Evolutionary conservation across 2,329 filamentous ascomycete species (phyloP).

Genomic region (Botrytis sinoallii): DNA sequence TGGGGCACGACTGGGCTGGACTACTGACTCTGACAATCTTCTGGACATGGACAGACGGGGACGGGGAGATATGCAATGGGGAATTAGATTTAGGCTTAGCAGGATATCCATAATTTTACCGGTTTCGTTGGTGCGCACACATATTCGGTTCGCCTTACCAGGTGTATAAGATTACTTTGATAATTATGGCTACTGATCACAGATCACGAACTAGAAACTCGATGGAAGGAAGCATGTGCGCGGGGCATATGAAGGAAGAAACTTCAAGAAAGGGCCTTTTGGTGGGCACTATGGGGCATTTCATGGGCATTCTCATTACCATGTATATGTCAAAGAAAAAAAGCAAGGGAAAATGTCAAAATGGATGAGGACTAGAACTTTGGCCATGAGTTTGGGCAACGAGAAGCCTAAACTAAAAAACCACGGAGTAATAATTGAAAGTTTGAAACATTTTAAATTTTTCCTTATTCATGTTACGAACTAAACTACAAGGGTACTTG

Average conservation of each 20-base stretch:
- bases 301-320: neutral
- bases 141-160: conserved; percentile 15
- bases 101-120: conserved; percentile 3
- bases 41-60: neutral
- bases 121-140: neutral
- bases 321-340: neutral
- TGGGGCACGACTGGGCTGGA: conserved; percentile 2
- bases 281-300: conserved; percentile 6
- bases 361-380: neutral
- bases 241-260: conserved; percentile 1
- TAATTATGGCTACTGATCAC: neutral
- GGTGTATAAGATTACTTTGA: neutral
- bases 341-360: neutral
- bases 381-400: neutral
- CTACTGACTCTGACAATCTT: neutral
- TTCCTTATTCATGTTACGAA: neutral
- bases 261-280: conserved; percentile 6
- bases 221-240: conserved; percentile 11
- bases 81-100: neutral
- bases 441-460: neutral
- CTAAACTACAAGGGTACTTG: neutral
- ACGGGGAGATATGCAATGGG: neutral
- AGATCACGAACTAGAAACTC: conserved; percentile 10
- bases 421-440: neutral
- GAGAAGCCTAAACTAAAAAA: neutral